Conservation (phyloP, 306 rosid species). For the Argentina anserina region DNA sequence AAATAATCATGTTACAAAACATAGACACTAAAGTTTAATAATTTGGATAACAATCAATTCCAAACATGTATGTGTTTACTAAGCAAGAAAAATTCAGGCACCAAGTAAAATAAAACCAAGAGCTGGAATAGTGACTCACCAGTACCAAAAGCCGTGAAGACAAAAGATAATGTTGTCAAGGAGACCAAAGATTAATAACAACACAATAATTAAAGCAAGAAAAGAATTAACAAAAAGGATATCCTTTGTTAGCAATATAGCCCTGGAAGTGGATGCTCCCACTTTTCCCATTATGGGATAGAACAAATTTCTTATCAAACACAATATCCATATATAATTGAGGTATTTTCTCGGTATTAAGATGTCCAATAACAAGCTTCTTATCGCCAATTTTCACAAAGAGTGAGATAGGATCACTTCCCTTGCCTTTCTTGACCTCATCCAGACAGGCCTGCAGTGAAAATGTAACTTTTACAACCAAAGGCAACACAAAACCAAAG, state of each 20-base stretch:
- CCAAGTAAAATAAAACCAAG: not conserved
- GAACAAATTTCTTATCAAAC: slow-evolving; percentile 56
- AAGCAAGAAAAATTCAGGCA: slow-evolving; percentile 11
- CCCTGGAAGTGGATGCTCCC: slow-evolving; percentile 66
- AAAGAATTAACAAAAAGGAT: slow-evolving; percentile 41
- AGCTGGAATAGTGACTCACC: slow-evolving; percentile 39
- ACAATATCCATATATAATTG: slow-evolving; percentile 56
- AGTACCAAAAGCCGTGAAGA: slow-evolving; percentile 22
- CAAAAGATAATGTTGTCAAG: slow-evolving; percentile 38
- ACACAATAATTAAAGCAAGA: not conserved
- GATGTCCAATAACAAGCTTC: slow-evolving; percentile 58
- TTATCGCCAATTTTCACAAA: slow-evolving; percentile 43
- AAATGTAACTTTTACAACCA: slow-evolving; percentile 7
- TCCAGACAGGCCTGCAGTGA: slow-evolving; percentile 56
- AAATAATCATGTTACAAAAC: slow-evolving; percentile 1
- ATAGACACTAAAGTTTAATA: not conserved
- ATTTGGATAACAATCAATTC: not conserved
- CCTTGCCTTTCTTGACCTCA: slow-evolving; percentile 48
- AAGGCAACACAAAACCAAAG: not conserved
- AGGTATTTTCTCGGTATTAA: slow-evolving; percentile 52
- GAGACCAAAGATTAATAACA: slow-evolving; percentile 16
- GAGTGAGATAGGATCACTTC: slow-evolving; percentile 44
- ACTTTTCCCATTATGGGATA: slow-evolving; percentile 63
- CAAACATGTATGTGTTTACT: slow-evolving; percentile 27
- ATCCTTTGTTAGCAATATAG: slow-evolving; percentile 29